Evolutionary conservation across 177 flowering plant species (phyloP).

Genomic region (Vitis hybrid): DNA sequence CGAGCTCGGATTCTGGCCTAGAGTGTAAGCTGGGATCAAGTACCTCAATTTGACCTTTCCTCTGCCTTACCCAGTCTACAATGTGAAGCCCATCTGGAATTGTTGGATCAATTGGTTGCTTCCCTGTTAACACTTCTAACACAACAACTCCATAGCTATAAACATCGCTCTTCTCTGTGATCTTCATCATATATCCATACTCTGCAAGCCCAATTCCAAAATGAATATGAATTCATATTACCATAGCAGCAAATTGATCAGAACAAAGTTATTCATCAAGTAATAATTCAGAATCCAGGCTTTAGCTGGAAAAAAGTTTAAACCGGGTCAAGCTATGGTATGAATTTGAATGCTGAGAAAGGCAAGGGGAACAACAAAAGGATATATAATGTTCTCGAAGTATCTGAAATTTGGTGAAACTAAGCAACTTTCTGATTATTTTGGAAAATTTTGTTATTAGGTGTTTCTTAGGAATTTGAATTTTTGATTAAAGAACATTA

Average conservation of each 20-base stretch:
- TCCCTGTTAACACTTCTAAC: slow-evolving; percentile 82
- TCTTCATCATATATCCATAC: slow-evolving; percentile 82
- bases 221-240: not conserved
- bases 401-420: no score
- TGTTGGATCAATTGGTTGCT: slow-evolving; percentile 91
- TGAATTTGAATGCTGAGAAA: no score
- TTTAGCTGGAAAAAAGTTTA: no score
- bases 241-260: not conserved
- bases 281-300: no score
- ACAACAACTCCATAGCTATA: slow-evolving; percentile 90
- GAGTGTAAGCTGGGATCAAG: slow-evolving; percentile 45
- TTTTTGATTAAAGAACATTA: not conserved
- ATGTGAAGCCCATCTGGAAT: slow-evolving; percentile 83
- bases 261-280: no score
- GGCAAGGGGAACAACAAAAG: no score
- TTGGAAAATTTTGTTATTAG: no score
- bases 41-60: slow-evolving; percentile 50
- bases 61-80: slow-evolving; percentile 82
- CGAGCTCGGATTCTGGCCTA: slow-evolving; percentile 57
- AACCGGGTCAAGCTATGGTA: no score
- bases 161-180: slow-evolving; percentile 90
- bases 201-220: slow-evolving; percentile 40
- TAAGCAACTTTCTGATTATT: no score
- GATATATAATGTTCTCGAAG: no score
- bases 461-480: not conserved